Evolutionary conservation across 208 protist species (phyloP).

Genomic region (Tritrichomonas musculus): DNA sequence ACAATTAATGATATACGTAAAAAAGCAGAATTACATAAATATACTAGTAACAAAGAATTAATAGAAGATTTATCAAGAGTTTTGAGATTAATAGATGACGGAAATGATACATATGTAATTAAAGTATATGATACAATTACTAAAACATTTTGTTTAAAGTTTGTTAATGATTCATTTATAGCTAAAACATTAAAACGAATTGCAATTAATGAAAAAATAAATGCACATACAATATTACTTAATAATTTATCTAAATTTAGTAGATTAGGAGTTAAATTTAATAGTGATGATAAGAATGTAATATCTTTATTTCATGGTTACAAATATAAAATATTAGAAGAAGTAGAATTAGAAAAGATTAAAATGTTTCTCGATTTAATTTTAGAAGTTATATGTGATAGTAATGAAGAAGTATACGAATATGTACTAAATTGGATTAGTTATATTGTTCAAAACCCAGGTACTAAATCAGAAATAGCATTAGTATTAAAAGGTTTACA

Average conservation of each 20-base stretch:
- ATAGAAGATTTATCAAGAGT: neutral
- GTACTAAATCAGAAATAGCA: too few species aligned
- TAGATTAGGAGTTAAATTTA: too few species aligned
- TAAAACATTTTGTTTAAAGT: too few species aligned
- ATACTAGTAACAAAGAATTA: neutral
- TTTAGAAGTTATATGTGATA: neutral
- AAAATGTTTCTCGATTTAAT: neutral
- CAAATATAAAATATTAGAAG: neutral
- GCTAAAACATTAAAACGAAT: too few species aligned
- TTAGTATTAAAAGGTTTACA: too few species aligned
- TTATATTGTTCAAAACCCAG: too few species aligned
- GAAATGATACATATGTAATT: neutral
- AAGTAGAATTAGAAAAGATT: neutral
- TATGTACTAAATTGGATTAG: too few species aligned
- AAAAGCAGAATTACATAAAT: neutral
- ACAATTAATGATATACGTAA: neutral
- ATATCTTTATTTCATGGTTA: neutral
- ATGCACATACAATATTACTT: too few species aligned
- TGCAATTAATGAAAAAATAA: too few species aligned
- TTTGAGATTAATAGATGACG: neutral
- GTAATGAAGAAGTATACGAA: too few species aligned
- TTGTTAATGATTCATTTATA: too few species aligned
- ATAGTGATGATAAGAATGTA: neutral
- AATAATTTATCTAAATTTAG: too few species aligned
- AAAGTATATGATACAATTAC: conserved; percentile 4